phyloP scores from a whole-genome alignment of 2,329 filamentous ascomycete genomes.

The Trichoderma citrinoviride region DNA sequence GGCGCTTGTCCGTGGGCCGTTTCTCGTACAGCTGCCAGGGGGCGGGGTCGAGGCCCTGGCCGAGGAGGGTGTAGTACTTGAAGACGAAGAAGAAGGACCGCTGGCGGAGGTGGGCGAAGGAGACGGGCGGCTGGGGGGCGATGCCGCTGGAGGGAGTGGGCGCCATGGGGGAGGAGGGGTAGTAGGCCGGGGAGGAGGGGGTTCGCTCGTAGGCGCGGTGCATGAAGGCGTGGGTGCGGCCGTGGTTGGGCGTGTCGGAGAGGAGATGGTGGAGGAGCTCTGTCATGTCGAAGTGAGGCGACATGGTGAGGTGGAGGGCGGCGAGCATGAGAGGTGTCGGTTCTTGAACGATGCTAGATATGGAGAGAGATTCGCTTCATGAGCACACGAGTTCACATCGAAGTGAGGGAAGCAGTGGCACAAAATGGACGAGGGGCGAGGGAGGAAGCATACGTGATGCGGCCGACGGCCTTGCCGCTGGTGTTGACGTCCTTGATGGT shows the following conservation, averaged over 20 bases:
- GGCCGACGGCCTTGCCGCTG: slow-evolving; percentile 47
- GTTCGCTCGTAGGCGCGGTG: slow-evolving; percentile 46
- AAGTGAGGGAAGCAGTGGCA: background rate
- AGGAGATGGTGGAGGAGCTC: slow-evolving; percentile 57
- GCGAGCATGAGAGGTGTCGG: slow-evolving; percentile 59
- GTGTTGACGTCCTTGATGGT: slow-evolving; percentile 40
- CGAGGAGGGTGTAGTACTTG: slow-evolving; percentile 63
- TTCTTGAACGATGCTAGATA: slow-evolving; percentile 54
- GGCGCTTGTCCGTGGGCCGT: slow-evolving; percentile 38
- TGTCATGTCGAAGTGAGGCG: slow-evolving; percentile 59
- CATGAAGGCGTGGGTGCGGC: slow-evolving; percentile 48
- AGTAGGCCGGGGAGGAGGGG: slow-evolving; percentile 25
- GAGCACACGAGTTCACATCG: background rate
- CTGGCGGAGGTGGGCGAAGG: slow-evolving; percentile 43
- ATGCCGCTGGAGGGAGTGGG: background rate
- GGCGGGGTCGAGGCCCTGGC: slow-evolving; percentile 53
- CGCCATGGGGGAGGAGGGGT: slow-evolving; percentile 23
- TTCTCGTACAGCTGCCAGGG: slow-evolving; percentile 59
- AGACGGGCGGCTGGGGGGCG: slow-evolving; percentile 22
- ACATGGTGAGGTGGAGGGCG: slow-evolving; percentile 57
- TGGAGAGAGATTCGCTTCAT: slow-evolving; percentile 29
- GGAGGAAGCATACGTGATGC: slow-evolving; percentile 50
- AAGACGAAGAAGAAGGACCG: slow-evolving; percentile 61
- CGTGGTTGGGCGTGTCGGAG: slow-evolving; percentile 43
- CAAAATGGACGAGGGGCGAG: background rate